A percentile compares a stretch with the other conserved stretches of the same genome.
Evolutionary conservation across 441 rosid species (phyloP).

Genomic region (Croton setiger): DNA sequence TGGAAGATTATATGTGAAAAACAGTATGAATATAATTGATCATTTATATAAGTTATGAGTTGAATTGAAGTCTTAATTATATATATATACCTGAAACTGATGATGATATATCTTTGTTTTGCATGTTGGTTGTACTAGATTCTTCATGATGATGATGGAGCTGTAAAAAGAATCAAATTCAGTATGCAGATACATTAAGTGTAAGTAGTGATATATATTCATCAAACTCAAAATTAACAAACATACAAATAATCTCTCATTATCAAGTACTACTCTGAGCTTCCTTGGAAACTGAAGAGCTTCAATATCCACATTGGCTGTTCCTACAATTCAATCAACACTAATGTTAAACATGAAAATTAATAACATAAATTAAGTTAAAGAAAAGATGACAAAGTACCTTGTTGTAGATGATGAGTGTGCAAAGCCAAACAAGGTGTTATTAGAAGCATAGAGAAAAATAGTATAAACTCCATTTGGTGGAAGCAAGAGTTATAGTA

Average conservation of each 20-base stretch:
- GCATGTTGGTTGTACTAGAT: slow-evolving; percentile 15
- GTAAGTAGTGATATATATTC: background rate
- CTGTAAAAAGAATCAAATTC: slow-evolving; percentile 18
- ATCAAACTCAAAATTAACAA: background rate
- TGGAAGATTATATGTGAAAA: no score
- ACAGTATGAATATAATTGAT: no score
- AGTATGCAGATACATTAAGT: background rate
- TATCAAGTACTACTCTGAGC: slow-evolving; percentile 28
- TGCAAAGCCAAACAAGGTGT: slow-evolving; percentile 19
- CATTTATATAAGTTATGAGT: no score
- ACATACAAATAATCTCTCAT: slow-evolving; percentile 24
- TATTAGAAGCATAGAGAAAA: slow-evolving; percentile 17
- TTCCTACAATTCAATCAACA: background rate
- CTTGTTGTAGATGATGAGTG: slow-evolving; percentile 22
- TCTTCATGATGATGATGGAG: slow-evolving; percentile 15
- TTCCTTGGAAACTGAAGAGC: slow-evolving; percentile 42
- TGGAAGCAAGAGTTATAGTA: background rate
- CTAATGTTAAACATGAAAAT: background rate
- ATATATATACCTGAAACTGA: slow-evolving; percentile 13
- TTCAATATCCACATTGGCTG: slow-evolving; percentile 9
- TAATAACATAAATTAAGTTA: no score
- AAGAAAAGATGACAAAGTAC: slow-evolving; percentile 14
- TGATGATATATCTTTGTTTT: slow-evolving; percentile 9
- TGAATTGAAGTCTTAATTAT: background rate
- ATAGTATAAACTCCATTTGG: slow-evolving; percentile 28